Conservation (phyloP, 441 rosid genomes). For the Pelargonium exstipulatum region DNA sequence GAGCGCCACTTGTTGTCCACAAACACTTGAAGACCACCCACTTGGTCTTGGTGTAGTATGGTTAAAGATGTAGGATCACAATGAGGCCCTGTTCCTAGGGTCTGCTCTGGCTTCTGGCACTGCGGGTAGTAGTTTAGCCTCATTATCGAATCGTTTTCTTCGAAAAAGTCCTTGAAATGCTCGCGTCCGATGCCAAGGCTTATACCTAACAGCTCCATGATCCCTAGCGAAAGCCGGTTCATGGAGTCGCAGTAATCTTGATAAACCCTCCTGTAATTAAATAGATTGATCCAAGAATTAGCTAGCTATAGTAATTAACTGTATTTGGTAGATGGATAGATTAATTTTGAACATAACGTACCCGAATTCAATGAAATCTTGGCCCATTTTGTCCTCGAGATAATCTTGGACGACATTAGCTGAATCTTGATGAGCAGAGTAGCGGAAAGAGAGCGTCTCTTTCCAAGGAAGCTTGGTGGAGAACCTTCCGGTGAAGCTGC, state of each 20-base stretch:
- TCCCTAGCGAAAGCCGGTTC: conserved; percentile 69
- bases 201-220: conserved; percentile 85
- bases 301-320: too few species aligned
- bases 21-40: conserved; percentile 90
- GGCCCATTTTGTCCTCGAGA: conserved; percentile 55
- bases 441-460: conserved; percentile 83
- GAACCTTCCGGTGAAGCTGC: conserved; percentile 95
- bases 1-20: conserved; percentile 80
- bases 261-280: conserved; percentile 49
- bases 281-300: conserved; percentile 8
- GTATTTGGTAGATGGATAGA: too few species aligned
- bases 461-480: conserved; percentile 93
- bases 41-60: conserved; percentile 90
- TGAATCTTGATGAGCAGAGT: conserved; percentile 38
- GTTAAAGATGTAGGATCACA: conserved; percentile 97
- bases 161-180: conserved; percentile 57
- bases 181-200: conserved; percentile 55
- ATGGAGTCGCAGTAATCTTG: conserved; percentile 79
- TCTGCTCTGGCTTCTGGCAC: conserved; percentile 87
- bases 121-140: conserved; percentile 92
- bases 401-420: conserved; percentile 48
- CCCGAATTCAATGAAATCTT: conserved; percentile 62
- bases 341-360: conserved; percentile 18
- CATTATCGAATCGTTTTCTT: conserved; percentile 92
- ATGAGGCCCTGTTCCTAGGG: conserved; percentile 96